Evolutionary conservation across 371 early-diverging fungal genomes (phyloP).

Genomic region (Haplosporangium sp.): DNA sequence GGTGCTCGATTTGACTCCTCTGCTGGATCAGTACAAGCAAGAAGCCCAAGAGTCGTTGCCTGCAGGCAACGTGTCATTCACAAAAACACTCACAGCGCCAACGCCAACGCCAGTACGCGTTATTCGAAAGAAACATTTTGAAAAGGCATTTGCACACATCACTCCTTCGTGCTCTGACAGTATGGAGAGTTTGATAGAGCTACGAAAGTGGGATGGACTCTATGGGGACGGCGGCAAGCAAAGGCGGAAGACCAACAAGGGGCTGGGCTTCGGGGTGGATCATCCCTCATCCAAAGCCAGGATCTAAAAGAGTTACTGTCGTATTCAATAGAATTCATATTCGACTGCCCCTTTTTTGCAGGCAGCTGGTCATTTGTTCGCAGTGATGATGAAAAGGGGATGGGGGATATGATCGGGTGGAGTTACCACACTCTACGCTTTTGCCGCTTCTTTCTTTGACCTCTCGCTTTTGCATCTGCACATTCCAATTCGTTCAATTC

Average conservation of each 20-base stretch:
- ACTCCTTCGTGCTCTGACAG: constrained; percentile 90
- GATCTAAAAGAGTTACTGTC: neutral
- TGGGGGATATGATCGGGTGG: no score
- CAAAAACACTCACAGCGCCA: constrained; percentile 23
- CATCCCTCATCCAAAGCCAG: neutral
- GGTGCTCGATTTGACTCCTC: constrained; percentile 53
- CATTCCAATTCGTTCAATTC: constrained; percentile 14
- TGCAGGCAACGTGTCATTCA: constrained; percentile 8
- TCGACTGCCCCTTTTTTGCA: no score
- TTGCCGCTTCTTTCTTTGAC: neutral
- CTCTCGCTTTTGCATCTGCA: neutral
- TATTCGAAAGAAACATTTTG: constrained; percentile 75
- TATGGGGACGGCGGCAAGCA: constrained; percentile 84
- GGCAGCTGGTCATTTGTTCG: no score
- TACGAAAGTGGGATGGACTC: constrained; percentile 89
- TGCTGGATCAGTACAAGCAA: constrained; percentile 21
- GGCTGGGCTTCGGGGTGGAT: constrained; percentile 31
- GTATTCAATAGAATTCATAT: no score
- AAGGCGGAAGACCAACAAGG: constrained; percentile 39
- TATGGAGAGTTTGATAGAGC: constrained; percentile 83
- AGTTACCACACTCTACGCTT: neutral
- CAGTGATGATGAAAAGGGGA: no score
- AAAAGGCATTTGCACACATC: constrained; percentile 81
- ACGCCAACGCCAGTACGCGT: constrained; percentile 24
- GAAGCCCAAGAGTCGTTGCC: constrained; percentile 5